These are phyloP conservation scores for Penicillium desertorum DNA, from an alignment of 495 filamentous ascomycete genomes.

Conservation along the genomic window DNA sequence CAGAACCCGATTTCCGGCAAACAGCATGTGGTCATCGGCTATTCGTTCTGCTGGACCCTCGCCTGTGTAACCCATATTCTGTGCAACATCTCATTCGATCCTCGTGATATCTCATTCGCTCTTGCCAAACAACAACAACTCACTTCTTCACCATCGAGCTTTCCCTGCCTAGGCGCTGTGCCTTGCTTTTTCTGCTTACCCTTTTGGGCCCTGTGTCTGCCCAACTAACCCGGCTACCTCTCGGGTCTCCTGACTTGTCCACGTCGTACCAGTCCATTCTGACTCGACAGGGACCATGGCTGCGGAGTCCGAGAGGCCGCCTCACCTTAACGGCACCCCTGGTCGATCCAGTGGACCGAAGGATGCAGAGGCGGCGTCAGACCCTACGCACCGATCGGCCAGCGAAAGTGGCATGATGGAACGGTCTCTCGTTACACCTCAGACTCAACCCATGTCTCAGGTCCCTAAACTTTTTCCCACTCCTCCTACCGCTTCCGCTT, in stretches of 20 bases:
- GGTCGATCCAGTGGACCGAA: constrained; percentile 35
- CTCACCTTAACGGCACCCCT: constrained; percentile 38
- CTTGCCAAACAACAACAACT: constrained; percentile 15
- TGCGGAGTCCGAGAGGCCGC: constrained; percentile 48
- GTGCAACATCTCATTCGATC: constrained; percentile 30
- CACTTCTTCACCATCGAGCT: constrained; percentile 25
- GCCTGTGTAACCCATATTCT: constrained; percentile 41
- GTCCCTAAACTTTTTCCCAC: constrained; percentile 40
- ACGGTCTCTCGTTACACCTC: constrained; percentile 34
- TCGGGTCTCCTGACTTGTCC: constrained; percentile 46
- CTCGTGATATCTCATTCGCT: constrained; percentile 23
- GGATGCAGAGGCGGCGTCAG: constrained; percentile 33
- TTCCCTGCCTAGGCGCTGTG: constrained; percentile 22
- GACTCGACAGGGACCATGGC: constrained; percentile 43
- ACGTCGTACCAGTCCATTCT: constrained; percentile 34
- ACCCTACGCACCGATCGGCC: constrained; percentile 29
- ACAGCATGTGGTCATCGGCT: constrained; percentile 46
- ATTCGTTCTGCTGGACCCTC: constrained; percentile 39
- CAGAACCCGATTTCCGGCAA: constrained; percentile 13
- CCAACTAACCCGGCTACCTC: constrained; percentile 37
- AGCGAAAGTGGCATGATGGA: constrained; percentile 37
- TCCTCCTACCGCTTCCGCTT: constrained; percentile 32
- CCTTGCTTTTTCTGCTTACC: constrained; percentile 30
- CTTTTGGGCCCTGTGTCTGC: constrained; percentile 28
- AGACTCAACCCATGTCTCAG: constrained; percentile 35